Evolutionary conservation across 768 basidiomycete species (phyloP), one percentile per base, ranked within the genome.

Genomic region (Auricularia sp.): DNA sequence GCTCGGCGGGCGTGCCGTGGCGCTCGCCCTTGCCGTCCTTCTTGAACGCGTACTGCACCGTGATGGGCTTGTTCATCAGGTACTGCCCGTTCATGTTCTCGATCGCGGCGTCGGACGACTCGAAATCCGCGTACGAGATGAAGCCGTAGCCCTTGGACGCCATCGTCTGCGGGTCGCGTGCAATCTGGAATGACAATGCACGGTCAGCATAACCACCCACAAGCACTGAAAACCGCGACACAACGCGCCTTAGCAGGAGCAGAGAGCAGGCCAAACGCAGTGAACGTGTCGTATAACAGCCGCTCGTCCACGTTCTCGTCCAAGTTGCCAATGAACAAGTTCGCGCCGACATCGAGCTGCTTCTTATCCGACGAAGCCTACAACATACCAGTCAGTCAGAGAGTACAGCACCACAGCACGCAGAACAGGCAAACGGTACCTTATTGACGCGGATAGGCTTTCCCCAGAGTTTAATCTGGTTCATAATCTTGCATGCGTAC

Each of bases 401-500:
- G 47, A 61, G 34, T 33, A 14, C 51, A 63, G 51, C 51, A 54
- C 8, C 63, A 37, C 3, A 3, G 39, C 5, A 14, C 36, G 3
- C 34, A 51, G 8, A 34, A 39, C 39, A 0, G 21, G 54, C 7
- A 24, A 34, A 67, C 10, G 79, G 87, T 72, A 91, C 94, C 88
- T 98, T 99, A 83, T 98, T 98, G 68, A 99, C 96, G 69, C 97
- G 83, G 66, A 99, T 97, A 37, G 97, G 97, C 74, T 98, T 98
- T 33, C 97, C 97, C 85, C 91, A 99, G 63, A 99, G 77, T 77
- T 99, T 99, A 74, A 99, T 98, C 82, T 98, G 96, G 75, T 99
- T 99, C 96, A 98, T 98, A 71, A 98, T 98, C 82, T 98, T 97
- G 83, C 96, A 98, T 65, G 94, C 96, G 76, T 99, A 99, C 77